These are phyloP conservation scores for Cryphonectria naterciae DNA, from an alignment of 2,329 filamentous ascomycete species.

Conservation along the genomic window DNA sequence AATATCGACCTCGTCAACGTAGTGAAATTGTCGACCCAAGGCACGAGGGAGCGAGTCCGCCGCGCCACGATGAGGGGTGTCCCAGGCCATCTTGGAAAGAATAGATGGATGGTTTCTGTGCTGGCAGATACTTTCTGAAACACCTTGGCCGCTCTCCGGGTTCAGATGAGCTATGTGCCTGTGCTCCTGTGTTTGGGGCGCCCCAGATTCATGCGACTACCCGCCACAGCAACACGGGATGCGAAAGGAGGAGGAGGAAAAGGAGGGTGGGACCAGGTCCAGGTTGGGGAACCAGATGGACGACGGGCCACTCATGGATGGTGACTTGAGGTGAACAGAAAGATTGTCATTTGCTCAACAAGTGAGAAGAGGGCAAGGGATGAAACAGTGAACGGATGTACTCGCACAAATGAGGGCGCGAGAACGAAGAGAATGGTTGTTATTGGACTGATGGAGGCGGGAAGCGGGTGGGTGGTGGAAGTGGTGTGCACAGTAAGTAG, in stretches of 20 bases:
- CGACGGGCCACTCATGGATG: slow-evolving; percentile 21
- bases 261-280: background rate
- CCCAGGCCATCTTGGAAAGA: slow-evolving; percentile 24
- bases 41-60: slow-evolving; percentile 14
- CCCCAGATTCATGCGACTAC: background rate
- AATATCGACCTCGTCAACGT: slow-evolving; percentile 20
- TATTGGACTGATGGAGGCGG: background rate
- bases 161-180: background rate
- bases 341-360: slow-evolving; percentile 12
- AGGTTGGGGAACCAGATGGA: background rate
- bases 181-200: background rate
- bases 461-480: too few relatives aligned
- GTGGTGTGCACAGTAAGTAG: background rate
- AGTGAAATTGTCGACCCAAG: slow-evolving; percentile 14
- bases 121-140: slow-evolving; percentile 3
- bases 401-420: slow-evolving; percentile 12
- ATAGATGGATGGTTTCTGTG: slow-evolving; percentile 18
- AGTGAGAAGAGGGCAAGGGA: background rate
- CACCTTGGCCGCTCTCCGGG: background rate
- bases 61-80: slow-evolving; percentile 16
- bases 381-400: background rate
- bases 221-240: background rate
- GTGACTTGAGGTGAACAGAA: slow-evolving; percentile 2
- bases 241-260: background rate
- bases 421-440: background rate